Evolutionary conservation across 2,329 filamentous ascomycete species (phyloP).

Genomic region (Graphilbum fragrans): DNA sequence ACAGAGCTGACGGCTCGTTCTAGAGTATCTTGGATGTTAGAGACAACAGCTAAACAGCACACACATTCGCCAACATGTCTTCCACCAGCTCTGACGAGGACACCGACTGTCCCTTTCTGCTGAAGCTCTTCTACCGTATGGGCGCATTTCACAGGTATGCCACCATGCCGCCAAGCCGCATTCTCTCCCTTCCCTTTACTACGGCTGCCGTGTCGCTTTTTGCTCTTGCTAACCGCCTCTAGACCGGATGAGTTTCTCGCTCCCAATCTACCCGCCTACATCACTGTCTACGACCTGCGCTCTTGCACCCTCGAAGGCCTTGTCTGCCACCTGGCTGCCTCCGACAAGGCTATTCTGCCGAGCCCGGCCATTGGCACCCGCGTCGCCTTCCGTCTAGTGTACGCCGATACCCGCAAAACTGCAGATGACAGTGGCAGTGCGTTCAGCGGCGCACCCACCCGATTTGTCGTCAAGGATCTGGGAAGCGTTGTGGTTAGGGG

Average conservation of each 20-base stretch:
- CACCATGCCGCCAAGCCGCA: too few relatives aligned
- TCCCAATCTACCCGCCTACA: conserved; percentile 43
- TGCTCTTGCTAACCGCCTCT: not conserved
- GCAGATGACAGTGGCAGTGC: conserved; percentile 8
- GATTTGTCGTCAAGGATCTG: conserved; percentile 68
- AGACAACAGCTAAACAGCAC: too few relatives aligned
- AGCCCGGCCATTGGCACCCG: conserved; percentile 67
- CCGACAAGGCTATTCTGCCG: conserved; percentile 49
- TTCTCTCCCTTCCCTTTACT: too few relatives aligned
- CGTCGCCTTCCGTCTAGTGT: conserved; percentile 78
- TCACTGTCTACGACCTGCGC: conserved; percentile 79
- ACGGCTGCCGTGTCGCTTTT: not conserved
- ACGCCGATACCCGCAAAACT: conserved; percentile 50
- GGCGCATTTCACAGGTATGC: conserved; percentile 59
- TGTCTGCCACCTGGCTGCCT: conserved; percentile 59
- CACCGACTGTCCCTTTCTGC: conserved; percentile 54
- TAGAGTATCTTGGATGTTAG: too few relatives aligned
- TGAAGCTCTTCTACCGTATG: conserved; percentile 73
- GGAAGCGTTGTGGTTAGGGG: conserved; percentile 66
- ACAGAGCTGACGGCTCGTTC: too few relatives aligned
- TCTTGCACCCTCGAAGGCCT: conserved; percentile 73
- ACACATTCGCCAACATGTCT: conserved; percentile 3
- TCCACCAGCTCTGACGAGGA: conserved; percentile 28
- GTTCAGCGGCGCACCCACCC: conserved; percentile 22
- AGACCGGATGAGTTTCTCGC: conserved; percentile 61